Percentiles rank a stretch among this genome's conserved stretches.
Conservation (phyloP, 2,329 filamentous ascomycete species). For the Monilinia vaccinii-corymbosi region DNA sequence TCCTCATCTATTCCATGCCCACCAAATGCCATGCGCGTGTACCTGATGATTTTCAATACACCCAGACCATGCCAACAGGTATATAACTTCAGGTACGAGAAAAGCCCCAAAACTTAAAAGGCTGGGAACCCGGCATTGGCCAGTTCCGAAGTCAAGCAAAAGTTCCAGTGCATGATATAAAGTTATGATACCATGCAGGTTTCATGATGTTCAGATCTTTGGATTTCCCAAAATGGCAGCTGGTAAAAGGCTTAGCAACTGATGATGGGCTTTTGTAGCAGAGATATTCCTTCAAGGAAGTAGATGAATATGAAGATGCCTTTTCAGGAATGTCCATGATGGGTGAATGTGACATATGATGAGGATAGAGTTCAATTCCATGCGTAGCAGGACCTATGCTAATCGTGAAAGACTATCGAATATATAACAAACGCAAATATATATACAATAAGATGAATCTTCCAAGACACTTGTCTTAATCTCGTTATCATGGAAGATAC, state of each 20-base stretch:
- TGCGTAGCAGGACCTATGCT: background rate
- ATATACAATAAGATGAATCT: background rate
- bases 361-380: background rate
- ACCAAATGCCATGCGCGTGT: background rate
- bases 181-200: background rate
- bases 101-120: background rate
- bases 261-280: slow-evolving; percentile 7
- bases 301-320: slow-evolving; percentile 3
- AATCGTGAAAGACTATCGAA: background rate
- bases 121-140: background rate
- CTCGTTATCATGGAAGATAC: too few relatives aligned
- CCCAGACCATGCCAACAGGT: background rate
- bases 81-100: background rate
- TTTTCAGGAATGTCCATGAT: background rate
- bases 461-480: too few relatives aligned
- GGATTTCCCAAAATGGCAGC: background rate
- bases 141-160: slow-evolving; percentile 4
- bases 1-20: background rate
- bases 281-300: background rate
- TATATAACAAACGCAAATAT: background rate
- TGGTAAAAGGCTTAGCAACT: background rate
- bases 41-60: background rate
- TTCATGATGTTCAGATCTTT: background rate
- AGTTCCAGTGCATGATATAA: background rate
- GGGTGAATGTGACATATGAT: slow-evolving; percentile 1